Evolutionary conservation across 1,284 basidiomycete genomes (phyloP).

Genomic region (Trametes hirsuta): DNA sequence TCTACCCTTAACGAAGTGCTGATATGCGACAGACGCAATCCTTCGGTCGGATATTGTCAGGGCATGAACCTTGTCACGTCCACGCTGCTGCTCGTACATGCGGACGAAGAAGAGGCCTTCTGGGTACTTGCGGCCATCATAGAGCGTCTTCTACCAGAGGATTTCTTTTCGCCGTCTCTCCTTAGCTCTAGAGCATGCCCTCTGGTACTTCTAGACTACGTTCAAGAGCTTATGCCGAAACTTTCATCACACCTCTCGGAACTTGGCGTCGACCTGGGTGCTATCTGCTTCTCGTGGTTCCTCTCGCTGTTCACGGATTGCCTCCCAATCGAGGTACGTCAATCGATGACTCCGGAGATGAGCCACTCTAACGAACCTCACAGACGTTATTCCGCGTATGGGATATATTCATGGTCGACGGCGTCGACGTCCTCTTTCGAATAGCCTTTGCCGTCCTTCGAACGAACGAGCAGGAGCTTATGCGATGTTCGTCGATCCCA

Average conservation of each 20-base stretch:
- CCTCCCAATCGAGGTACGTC: conserved; percentile 85
- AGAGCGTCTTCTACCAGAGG: conserved; percentile 80
- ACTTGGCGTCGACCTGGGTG: conserved; percentile 88
- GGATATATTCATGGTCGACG: conserved; percentile 97
- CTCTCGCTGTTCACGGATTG: conserved; percentile 96
- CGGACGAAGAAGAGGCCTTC: conserved; percentile 95
- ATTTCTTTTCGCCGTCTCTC: conserved; percentile 84
- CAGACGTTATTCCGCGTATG: conserved; percentile 89
- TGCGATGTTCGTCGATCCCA: conserved; percentile 81
- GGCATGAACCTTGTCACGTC: conserved; percentile 97
- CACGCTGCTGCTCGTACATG: conserved; percentile 89
- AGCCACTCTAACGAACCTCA: no score
- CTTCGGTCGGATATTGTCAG: conserved; percentile 86
- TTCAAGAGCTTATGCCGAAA: conserved; percentile 78
- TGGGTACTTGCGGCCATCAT: conserved; percentile 93
- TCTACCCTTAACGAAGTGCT: neutral
- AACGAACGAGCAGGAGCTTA: conserved; percentile 80
- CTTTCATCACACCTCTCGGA: conserved; percentile 76
- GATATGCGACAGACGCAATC: conserved; percentile 64
- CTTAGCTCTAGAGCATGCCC: conserved; percentile 94
- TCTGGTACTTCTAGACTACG: conserved; percentile 86
- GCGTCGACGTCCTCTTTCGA: conserved; percentile 90
- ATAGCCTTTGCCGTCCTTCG: conserved; percentile 87
- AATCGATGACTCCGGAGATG: neutral
- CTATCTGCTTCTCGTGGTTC: conserved; percentile 99